Evolutionary conservation across 495 filamentous ascomycete species (phyloP).

Genomic region (Parathielavia hyrcaniae): DNA sequence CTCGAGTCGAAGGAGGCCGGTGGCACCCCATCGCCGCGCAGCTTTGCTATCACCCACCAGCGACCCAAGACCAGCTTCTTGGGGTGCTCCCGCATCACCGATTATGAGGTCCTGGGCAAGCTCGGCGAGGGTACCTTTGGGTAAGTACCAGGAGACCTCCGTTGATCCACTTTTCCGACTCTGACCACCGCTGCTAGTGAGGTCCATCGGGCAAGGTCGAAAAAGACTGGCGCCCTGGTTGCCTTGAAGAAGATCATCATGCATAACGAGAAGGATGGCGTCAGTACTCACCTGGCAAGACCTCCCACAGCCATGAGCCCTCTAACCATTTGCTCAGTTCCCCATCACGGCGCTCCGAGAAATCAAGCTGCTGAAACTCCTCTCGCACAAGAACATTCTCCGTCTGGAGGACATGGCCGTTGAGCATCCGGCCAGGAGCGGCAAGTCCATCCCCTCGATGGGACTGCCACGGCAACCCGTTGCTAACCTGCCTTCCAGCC

Average conservation of each 20-base stretch:
- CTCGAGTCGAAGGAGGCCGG: constrained; percentile 16
- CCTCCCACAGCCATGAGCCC: not conserved
- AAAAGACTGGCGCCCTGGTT: constrained; percentile 62
- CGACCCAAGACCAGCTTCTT: constrained; percentile 53
- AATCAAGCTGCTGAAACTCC: constrained; percentile 92
- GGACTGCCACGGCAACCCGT: not conserved
- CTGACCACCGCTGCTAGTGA: constrained; percentile 50
- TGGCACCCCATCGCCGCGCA: constrained; percentile 34
- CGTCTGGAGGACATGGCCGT: constrained; percentile 93
- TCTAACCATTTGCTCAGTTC: constrained; percentile 43
- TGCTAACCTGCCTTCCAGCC: constrained; percentile 32
- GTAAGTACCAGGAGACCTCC: constrained; percentile 38
- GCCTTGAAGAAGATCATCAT: constrained; percentile 94
- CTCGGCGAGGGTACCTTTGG: constrained; percentile 97
- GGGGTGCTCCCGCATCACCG: constrained; percentile 79
- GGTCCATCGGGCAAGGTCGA: constrained; percentile 82
- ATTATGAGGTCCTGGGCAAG: constrained; percentile 86
- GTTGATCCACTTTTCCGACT: not conserved
- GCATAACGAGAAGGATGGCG: constrained; percentile 79
- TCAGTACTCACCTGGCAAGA: constrained; percentile 35
- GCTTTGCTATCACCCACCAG: constrained; percentile 42
- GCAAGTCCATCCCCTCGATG: constrained; percentile 33
- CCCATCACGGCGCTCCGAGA: constrained; percentile 75
- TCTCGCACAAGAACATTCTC: constrained; percentile 84
- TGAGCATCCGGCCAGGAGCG: constrained; percentile 62